Conservation (phyloP, 2,329 filamentous ascomycete species). For the Xylariaceae sp. region DNA sequence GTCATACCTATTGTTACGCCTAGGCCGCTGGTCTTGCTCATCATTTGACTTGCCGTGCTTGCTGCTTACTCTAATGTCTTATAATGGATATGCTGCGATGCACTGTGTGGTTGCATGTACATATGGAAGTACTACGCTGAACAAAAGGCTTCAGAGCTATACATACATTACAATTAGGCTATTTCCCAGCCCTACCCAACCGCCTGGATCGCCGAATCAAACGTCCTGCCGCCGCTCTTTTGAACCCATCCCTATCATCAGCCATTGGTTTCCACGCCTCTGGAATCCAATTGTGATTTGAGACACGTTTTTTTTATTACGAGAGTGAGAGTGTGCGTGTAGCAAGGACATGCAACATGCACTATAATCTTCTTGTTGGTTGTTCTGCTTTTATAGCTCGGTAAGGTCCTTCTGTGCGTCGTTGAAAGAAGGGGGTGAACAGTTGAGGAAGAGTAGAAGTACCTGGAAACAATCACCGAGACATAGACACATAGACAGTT, state of each 20-base stretch:
- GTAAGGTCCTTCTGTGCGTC: background rate
- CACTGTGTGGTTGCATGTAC: constrained; percentile 3
- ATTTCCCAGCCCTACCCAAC: constrained; percentile 19
- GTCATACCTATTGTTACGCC: background rate
- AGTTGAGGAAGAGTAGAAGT: no score
- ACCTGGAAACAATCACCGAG: no score
- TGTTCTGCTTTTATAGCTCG: background rate
- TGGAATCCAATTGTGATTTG: no score
- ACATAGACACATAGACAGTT: background rate
- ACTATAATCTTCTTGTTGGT: no score
- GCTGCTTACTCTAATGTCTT: background rate
- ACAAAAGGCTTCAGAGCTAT: background rate
- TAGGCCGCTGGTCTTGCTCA: constrained; percentile 2
- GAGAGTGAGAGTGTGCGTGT: background rate
- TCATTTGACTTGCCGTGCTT: constrained; percentile 8
- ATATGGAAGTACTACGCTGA: background rate
- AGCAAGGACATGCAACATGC: background rate
- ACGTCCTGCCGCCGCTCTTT: background rate
- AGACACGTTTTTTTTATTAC: background rate
- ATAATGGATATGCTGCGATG: background rate
- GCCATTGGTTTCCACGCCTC: background rate
- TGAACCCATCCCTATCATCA: background rate
- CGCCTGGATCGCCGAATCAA: constrained; percentile 11
- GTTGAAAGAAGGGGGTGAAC: background rate
- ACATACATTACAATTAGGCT: background rate